These are phyloP conservation scores for Malus hybrid DNA, from an alignment of 331 rosid species.

Conservation along the genomic window DNA sequence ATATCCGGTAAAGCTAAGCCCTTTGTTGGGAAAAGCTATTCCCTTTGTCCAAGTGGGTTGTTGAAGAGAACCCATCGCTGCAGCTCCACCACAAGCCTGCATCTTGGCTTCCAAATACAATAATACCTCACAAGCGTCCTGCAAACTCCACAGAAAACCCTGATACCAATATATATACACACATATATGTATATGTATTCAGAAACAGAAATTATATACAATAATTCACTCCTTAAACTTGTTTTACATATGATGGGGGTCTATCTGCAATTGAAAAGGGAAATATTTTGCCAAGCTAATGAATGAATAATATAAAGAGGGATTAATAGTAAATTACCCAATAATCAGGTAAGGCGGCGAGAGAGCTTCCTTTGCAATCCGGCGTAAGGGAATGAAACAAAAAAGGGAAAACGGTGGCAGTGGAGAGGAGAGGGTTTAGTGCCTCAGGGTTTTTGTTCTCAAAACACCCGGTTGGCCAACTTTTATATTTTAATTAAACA, in stretches of 20 bases:
- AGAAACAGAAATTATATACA: not conserved
- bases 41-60: constrained; percentile 47
- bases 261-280: not conserved
- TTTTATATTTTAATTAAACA: no score
- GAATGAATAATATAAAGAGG: not conserved
- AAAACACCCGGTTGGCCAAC: no score
- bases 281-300: not conserved
- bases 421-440: not conserved
- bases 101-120: constrained; percentile 27
- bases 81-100: constrained; percentile 54
- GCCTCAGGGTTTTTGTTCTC: not conserved
- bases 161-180: not conserved
- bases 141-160: not conserved
- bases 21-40: constrained; percentile 28
- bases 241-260: not conserved
- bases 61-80: constrained; percentile 62
- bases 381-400: not conserved
- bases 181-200: not conserved
- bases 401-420: not conserved
- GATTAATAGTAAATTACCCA: not conserved
- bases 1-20: constrained; percentile 21
- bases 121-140: constrained; percentile 6
- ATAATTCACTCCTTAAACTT: not conserved
- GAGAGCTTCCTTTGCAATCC: not conserved
- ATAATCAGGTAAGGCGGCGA: not conserved